These are phyloP conservation scores for Fusarium praegraminearum DNA, from an alignment of 2,329 filamentous ascomycete genomes.

Conservation along the genomic window DNA sequence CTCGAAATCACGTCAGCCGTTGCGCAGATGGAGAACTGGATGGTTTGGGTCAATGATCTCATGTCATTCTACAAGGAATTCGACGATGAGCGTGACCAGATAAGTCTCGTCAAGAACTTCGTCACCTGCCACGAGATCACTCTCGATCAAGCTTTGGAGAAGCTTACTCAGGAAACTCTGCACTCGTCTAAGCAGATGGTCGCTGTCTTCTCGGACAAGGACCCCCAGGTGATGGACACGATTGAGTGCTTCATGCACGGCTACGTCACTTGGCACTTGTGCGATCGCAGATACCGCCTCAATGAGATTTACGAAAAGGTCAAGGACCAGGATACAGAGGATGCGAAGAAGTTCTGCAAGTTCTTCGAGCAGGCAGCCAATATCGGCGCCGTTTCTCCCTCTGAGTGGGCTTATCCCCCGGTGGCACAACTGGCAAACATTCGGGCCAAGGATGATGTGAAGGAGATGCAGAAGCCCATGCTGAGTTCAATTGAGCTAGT, in stretches of 20 bases:
- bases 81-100: not conserved
- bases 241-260: slow-evolving; percentile 5
- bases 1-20: not conserved
- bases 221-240: slow-evolving; percentile 5
- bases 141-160: not conserved
- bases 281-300: not conserved
- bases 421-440: not conserved
- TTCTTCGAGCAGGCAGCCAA: not conserved
- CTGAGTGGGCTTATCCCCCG: not conserved
- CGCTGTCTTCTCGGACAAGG: slow-evolving; percentile 1
- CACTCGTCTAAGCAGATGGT: slow-evolving; percentile 1
- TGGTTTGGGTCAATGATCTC: slow-evolving; percentile 5
- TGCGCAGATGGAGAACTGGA: slow-evolving; percentile 8
- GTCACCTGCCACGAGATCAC: not conserved
- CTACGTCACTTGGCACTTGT: slow-evolving; percentile 1
- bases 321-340: not conserved
- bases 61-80: slow-evolving; percentile 11
- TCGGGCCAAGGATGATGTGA: not conserved
- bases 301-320: not conserved
- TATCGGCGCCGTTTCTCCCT: not conserved
- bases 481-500: not conserved
- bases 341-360: not conserved
- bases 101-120: slow-evolving; percentile 2
- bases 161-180: not conserved
- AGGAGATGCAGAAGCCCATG: not conserved